Base-by-base conservation (phyloP, 495 filamentous ascomycete species). In the Hypoxylon subgilvum region DNA sequence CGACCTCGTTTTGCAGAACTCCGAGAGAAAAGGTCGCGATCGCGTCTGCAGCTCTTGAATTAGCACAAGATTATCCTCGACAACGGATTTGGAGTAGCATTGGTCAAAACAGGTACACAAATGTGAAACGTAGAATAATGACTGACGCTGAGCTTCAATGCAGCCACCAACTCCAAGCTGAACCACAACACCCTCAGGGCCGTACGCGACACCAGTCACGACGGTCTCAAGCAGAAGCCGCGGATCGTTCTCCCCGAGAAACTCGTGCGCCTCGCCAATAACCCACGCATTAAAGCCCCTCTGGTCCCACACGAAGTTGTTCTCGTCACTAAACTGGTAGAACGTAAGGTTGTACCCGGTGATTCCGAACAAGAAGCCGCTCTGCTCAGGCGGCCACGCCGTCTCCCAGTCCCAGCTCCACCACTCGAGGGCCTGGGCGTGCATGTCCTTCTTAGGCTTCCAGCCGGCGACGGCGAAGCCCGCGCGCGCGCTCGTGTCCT, bases 241-340 rank as follows among this genome's bases (percentile, higher is more conserved):
- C 0, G 79, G 65, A 65, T 89, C 86, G 21, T 84, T 75, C 2
- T 71, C 57, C 7, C 62, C 61, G 5, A 90, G 75, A 65, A 88
- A 87, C 1, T 81, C 83, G 3, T 74, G 74, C n/a, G 86, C 87
- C 57, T 88, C 81, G 23, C 79, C 76, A 16, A 80, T 71, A 42
- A 91, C 79, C 35, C 85, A 82, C 30, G 75, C 64, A 64, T 82
- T 87, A 71, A 84, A 91, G n/a, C 88, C 88, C 2, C 84, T 77
- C 30, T 81, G 79, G 66, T 91, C 88, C 52, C 76, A 73, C 18
- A 88, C 86, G 52, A 82, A 86, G 68, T 89, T 86, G 65, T 90
- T 89, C 23, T 76, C 78, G 7, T 83, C 79, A 31, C 72, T 75
- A 56, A 55, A 70, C 44, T 72, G 71, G 65, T 74, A 73, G 43